phyloP scores from a whole-genome alignment of 768 basidiomycete genomes.

The Leucocoprinus birnbaumii region DNA sequence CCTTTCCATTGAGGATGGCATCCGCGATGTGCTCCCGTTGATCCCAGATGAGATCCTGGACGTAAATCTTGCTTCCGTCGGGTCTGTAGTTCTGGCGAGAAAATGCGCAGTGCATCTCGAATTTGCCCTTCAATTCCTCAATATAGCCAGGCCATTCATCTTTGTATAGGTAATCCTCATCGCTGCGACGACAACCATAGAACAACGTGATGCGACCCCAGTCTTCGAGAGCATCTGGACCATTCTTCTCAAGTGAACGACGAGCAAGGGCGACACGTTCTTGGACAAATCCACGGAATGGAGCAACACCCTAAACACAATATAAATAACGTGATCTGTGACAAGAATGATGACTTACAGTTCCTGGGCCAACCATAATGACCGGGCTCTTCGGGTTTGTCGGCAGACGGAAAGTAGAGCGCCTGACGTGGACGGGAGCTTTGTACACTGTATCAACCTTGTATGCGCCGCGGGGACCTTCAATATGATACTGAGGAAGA shows the following conservation, averaged over 20 bases:
- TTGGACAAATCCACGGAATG: slow-evolving; percentile 98
- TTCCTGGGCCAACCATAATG: slow-evolving; percentile 99
- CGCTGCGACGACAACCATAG: slow-evolving; percentile 91
- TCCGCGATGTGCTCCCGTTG: slow-evolving; percentile 80
- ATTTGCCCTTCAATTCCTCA: slow-evolving; percentile 88
- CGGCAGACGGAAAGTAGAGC: slow-evolving; percentile 95
- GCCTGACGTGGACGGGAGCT: slow-evolving; percentile 90
- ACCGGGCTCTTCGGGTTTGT: slow-evolving; percentile 98
- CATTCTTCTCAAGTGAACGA: slow-evolving; percentile 94
- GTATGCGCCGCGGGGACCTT: slow-evolving; percentile 88
- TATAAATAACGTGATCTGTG: slow-evolving; percentile 10
- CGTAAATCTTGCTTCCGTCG: slow-evolving; percentile 95
- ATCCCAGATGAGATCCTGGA: slow-evolving; percentile 96
- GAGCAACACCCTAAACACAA: slow-evolving; percentile 84
- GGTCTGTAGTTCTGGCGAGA: slow-evolving; percentile 89
- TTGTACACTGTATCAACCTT: slow-evolving; percentile 69
- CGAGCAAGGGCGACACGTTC: slow-evolving; percentile 96
- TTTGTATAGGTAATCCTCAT: slow-evolving; percentile 90
- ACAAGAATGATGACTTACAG: slow-evolving; percentile 52
- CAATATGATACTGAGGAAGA: slow-evolving; percentile 77
- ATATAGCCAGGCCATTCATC: slow-evolving; percentile 93
- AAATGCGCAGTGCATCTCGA: slow-evolving; percentile 85
- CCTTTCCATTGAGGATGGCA: slow-evolving; percentile 90
- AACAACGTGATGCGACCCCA: slow-evolving; percentile 96
- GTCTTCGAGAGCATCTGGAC: slow-evolving; percentile 86